Evolutionary conservation across 495 filamentous ascomycete genomes (phyloP), one percentile per base, ranked within the genome.

Genomic region (Margaritispora aquatica): DNA sequence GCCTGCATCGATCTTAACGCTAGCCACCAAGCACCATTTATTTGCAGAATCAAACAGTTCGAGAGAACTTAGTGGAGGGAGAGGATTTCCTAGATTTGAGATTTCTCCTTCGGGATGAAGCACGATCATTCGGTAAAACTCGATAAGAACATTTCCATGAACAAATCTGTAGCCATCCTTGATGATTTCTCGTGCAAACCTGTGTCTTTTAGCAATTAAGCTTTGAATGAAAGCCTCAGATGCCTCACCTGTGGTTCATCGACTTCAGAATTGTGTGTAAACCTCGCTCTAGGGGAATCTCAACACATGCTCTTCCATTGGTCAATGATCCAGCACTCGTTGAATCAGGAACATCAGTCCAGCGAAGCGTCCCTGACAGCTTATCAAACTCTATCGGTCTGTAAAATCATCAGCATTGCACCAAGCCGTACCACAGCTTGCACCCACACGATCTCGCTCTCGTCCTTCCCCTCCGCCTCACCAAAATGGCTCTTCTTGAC

Each of bases 11-110:
- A 64, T 57, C 8, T 46, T 27, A 0, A 53, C 49, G 11, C 48
- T 59, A 17, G 59, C 62, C 20, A 44, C 64, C 19, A 68, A n/a
- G 9, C 64, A 52, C 66, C 66, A 68, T 41, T 68, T 66, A 23
- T 63, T 47, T 27, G 63, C 64, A 2, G 48, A 26, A 53, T 68
- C 66, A 26, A 64, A 68, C 0, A 56, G 56, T 11, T 29, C 11
- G 1, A 66, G 49, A 15, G 53, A 22, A 4, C 61, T 47, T 26
- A 57, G 56, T 8, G 60, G 1, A 3, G 66, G 66, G 21, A 68
- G 27, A 11, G 11, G 27, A 1, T 17, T 47, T 11, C 34, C 59
- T 17, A 63, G 41, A 9, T 51, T 54, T 41, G 57, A 21, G 29
- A 24, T 5, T 38, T 24, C 27, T 19, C 48, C 48, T 11, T 26